Conservation (phyloP, 2,329 filamentous ascomycete genomes). For the Chaetomium sp. region DNA sequence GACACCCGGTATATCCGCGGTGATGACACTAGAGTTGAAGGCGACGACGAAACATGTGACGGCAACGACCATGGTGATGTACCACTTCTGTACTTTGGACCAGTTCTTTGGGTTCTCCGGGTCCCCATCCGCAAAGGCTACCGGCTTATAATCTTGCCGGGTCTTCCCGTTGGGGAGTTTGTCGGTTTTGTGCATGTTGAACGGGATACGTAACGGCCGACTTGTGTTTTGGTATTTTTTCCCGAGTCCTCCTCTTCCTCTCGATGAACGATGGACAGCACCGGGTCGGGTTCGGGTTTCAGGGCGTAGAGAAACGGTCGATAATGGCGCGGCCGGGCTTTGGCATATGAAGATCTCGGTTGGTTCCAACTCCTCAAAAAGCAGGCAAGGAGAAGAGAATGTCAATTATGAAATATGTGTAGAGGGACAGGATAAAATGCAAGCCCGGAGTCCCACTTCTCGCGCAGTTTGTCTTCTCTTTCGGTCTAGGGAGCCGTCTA, state of each 20-base stretch:
- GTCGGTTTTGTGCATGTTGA: constrained; percentile 25
- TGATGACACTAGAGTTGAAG: constrained; percentile 73
- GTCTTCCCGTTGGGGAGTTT: constrained; percentile 25
- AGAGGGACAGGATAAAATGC: neutral
- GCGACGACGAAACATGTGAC: constrained; percentile 74
- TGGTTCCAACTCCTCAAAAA: neutral
- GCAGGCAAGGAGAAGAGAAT: neutral
- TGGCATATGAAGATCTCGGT: neutral
- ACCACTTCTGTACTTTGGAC: constrained; percentile 78
- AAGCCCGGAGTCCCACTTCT: neutral
- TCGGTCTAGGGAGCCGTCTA: neutral
- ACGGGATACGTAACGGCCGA: neutral
- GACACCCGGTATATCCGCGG: constrained; percentile 70
- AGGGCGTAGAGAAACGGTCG: neutral
- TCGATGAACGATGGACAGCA: neutral
- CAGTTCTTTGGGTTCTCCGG: constrained; percentile 84
- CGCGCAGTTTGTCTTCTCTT: neutral
- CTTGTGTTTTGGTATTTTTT: neutral
- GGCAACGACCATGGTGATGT: constrained; percentile 82
- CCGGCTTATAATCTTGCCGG: constrained; percentile 51
- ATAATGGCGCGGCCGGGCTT: neutral
- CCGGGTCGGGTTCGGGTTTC: neutral
- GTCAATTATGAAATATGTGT: neutral
- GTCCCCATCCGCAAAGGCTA: constrained; percentile 69
- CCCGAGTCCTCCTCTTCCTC: neutral